A percentile compares a stretch with the other conserved stretches of the same genome.
phyloP scores from a whole-genome alignment of 805 yeast species.

The Wilhelminamyces savonicus region DNA sequence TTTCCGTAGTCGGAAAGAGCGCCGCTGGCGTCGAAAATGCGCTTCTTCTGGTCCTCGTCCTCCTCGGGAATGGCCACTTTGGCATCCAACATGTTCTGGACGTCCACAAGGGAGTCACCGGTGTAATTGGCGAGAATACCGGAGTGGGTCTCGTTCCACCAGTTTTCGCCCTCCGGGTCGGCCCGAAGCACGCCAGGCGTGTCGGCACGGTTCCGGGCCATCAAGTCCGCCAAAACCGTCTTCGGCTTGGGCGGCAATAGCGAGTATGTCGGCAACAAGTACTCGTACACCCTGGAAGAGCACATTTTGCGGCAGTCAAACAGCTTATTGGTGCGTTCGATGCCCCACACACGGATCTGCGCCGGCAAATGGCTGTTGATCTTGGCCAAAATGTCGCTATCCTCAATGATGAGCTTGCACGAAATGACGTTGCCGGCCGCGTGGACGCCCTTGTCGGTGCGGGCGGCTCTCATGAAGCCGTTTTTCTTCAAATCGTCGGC shows the following conservation, averaged over 20 bases:
- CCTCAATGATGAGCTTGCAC: conserved; percentile 78
- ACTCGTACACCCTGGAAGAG: conserved; percentile 92
- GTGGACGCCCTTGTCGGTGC: conserved; percentile 95
- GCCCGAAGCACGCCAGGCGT: conserved; percentile 55
- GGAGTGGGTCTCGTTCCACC: conserved; percentile 54
- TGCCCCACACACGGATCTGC: conserved; percentile 90
- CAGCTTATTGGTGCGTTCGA: conserved; percentile 78
- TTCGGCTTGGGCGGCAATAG: conserved; percentile 86
- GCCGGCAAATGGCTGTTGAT: conserved; percentile 76
- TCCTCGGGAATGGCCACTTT: conserved; percentile 2
- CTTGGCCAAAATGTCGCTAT: conserved; percentile 62
- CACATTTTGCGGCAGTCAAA: conserved; percentile 96
- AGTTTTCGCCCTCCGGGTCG: conserved; percentile 64
- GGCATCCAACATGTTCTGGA: conserved; percentile 10
- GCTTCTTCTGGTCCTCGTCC: conserved; percentile 32
- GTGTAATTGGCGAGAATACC: conserved; percentile 17
- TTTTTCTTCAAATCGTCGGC: conserved; percentile 83
- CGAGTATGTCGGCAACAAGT: conserved; percentile 85
- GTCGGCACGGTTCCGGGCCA: conserved; percentile 45
- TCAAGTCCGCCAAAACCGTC: conserved; percentile 55
- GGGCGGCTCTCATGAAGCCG: conserved; percentile 81
- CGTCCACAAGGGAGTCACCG: conserved; percentile 7
- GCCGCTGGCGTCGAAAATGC: conserved; percentile 28
- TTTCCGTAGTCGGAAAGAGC: conserved; percentile 31
- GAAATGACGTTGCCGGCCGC: conserved; percentile 94